Evolutionary conservation across 495 filamentous ascomycete species (phyloP).

Genomic region (Penicillium robsamsonii): DNA sequence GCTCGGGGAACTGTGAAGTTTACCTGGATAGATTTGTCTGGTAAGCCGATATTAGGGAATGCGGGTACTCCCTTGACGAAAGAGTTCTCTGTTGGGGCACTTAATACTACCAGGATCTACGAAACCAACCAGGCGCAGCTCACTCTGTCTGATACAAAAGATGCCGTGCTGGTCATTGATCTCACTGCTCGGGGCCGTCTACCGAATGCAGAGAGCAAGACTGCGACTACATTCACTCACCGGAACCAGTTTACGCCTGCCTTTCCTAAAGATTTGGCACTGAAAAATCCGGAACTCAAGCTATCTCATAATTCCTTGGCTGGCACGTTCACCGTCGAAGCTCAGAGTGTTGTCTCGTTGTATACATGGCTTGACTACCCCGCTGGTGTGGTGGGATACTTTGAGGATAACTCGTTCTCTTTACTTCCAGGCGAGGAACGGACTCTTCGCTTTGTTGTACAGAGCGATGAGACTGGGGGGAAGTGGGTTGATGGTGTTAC

Average conservation of each 20-base stretch:
- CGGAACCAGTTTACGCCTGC: constrained; percentile 55
- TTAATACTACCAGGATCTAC: constrained; percentile 60
- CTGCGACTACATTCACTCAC: constrained; percentile 50
- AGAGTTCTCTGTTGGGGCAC: constrained; percentile 53
- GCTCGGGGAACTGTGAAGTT: constrained; percentile 35
- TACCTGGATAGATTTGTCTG: constrained; percentile 43
- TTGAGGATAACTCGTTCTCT: constrained; percentile 61
- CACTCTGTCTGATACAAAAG: constrained; percentile 34
- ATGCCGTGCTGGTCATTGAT: constrained; percentile 56
- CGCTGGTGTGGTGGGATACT: constrained; percentile 55
- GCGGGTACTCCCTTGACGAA: constrained; percentile 30
- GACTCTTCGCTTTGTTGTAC: constrained; percentile 48
- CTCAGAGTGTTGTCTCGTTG: constrained; percentile 56
- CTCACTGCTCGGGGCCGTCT: constrained; percentile 51
- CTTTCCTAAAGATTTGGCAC: constrained; percentile 48
- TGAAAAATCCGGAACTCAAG: constrained; percentile 55
- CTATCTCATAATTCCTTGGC: constrained; percentile 39
- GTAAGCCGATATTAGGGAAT: constrained; percentile 31
- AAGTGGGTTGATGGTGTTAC: constrained; percentile 56
- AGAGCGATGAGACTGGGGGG: constrained; percentile 45
- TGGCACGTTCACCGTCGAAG: constrained; percentile 54
- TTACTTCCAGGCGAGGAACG: constrained; percentile 53
- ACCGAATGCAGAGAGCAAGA: constrained; percentile 47
- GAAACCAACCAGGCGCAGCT: constrained; percentile 38
- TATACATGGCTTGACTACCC: constrained; percentile 69